Evolutionary conservation across 768 basidiomycete species (phyloP).

Genomic region (Hygrophorus russula): DNA sequence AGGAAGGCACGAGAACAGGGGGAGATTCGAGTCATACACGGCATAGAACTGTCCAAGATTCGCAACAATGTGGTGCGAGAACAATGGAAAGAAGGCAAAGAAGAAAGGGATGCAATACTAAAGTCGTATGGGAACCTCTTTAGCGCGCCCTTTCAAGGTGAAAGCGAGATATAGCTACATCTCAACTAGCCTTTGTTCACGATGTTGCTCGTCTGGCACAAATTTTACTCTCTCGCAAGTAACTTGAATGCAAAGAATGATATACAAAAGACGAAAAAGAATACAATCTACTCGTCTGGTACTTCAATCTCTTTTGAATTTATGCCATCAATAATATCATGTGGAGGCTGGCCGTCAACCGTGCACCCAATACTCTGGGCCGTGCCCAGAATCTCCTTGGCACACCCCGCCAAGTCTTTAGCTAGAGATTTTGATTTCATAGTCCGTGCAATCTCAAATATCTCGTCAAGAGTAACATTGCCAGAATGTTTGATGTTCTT

Average conservation of each 20-base stretch:
- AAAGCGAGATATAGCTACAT: no score
- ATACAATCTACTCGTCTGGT: slow-evolving; percentile 72
- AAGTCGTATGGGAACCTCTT: no score
- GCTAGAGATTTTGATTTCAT: slow-evolving; percentile 93
- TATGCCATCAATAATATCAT: slow-evolving; percentile 86
- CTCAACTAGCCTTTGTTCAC: no score
- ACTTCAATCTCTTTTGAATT: slow-evolving; percentile 78
- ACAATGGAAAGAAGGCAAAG: no score
- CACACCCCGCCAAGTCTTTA: slow-evolving; percentile 79
- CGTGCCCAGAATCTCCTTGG: slow-evolving; percentile 97
- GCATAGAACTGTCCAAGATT: slow-evolving; percentile 18
- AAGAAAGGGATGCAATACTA: no score
- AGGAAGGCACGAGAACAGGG: slow-evolving; percentile 22
- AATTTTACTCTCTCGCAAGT: no score
- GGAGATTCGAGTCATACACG: slow-evolving; percentile 21
- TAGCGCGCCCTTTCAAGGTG: no score
- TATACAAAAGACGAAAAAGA: slow-evolving; percentile 17
- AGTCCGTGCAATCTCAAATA: slow-evolving; percentile 89
- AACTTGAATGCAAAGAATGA: no score
- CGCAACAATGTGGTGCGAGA: slow-evolving; percentile 15
- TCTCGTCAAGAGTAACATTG: slow-evolving; percentile 89
- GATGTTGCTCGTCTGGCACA: no score
- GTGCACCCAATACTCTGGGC: slow-evolving; percentile 97
- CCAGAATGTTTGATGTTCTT: slow-evolving; percentile 99
- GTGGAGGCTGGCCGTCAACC: slow-evolving; percentile 84